A percentile compares a stretch with the other conserved stretches of the same genome.
These are phyloP conservation scores for Pseudogymnoascus sp. DNA, from an alignment of 2,329 filamentous ascomycete species.

Conservation along the genomic window DNA sequence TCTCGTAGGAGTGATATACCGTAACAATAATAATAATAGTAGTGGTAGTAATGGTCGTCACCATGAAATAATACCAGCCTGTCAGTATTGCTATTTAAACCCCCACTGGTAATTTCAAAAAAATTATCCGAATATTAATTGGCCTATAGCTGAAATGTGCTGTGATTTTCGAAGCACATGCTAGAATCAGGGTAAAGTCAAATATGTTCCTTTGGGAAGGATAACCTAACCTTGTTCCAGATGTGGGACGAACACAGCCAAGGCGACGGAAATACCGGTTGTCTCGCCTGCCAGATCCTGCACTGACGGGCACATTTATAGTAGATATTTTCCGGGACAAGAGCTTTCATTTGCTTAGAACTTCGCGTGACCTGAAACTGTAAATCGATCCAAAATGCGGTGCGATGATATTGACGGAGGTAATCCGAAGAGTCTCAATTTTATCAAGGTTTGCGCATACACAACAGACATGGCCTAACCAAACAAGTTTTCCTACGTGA, in stretches of 20 bases:
- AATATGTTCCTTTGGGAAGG: neutral
- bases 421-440: constrained; percentile 4
- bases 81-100: neutral
- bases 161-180: neutral
- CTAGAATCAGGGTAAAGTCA: neutral
- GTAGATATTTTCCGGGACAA: neutral
- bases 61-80: neutral
- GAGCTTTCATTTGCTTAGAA: neutral
- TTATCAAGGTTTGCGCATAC: constrained; percentile 1
- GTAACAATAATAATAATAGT: neutral
- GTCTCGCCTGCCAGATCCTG: constrained; percentile 3
- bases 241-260: neutral
- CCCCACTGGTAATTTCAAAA: neutral
- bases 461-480: neutral
- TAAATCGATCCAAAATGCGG: neutral
- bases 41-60: neutral
- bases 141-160: neutral
- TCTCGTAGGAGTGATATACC: neutral
- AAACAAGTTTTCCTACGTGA: neutral
- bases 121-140: neutral
- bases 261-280: neutral
- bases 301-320: neutral
- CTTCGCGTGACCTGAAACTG: neutral
- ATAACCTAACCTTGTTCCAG: neutral
- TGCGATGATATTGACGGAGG: neutral